Percentiles rank a stretch among this genome's conserved stretches.
phyloP scores from a whole-genome alignment of 805 yeast genomes.

The Wickerhamomyces sydowiorum region DNA sequence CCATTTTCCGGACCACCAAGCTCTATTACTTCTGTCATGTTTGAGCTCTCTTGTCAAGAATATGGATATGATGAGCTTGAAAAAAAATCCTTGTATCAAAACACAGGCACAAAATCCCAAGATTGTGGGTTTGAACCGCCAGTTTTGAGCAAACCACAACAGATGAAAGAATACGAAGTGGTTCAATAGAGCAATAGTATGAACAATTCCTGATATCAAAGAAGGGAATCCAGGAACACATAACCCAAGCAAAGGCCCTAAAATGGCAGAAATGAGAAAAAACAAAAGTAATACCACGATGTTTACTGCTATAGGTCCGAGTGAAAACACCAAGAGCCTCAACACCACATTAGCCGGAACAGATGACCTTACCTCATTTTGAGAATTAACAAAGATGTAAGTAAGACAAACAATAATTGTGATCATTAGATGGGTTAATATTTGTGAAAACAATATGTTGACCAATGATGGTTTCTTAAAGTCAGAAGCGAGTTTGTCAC shows the following conservation, averaged over 20 bases:
- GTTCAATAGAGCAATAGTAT: conserved; percentile 38
- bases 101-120: conserved; percentile 47
- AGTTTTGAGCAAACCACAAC: conserved; percentile 50
- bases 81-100: conserved; percentile 44
- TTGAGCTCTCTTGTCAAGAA: conserved; percentile 51
- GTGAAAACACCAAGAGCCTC: conserved; percentile 37
- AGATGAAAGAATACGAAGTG: conserved; percentile 46
- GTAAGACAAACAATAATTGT: conserved; percentile 36
- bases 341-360: conserved; percentile 35
- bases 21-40: conserved; percentile 47
- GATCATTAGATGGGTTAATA: conserved; percentile 32
- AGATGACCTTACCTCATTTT: conserved; percentile 34
- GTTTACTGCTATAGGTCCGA: conserved; percentile 44
- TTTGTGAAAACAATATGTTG: conserved; percentile 35
- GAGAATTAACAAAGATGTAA: conserved; percentile 49
- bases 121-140: conserved; percentile 46
- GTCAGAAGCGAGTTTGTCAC: conserved; percentile 36
- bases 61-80: conserved; percentile 37
- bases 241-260: conserved; percentile 43
- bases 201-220: conserved; percentile 43
- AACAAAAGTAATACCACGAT: conserved; percentile 30
- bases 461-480: conserved; percentile 44
- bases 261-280: conserved; percentile 34
- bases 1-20: conserved; percentile 76
- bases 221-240: conserved; percentile 40